phyloP scores from a whole-genome alignment of 2,329 filamentous ascomycete genomes.

The Fusarium armeniacum region DNA sequence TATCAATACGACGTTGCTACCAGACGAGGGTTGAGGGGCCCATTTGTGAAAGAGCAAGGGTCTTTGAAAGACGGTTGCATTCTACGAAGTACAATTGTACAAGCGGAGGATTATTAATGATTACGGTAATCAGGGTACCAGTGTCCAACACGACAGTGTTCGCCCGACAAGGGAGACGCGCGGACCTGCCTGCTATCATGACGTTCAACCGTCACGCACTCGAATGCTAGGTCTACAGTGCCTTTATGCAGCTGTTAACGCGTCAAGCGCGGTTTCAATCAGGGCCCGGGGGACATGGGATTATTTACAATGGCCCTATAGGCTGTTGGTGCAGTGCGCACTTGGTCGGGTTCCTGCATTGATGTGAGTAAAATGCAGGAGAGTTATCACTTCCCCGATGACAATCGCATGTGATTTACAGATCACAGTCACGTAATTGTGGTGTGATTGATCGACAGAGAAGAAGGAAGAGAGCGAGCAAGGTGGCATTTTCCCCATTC shows the following conservation, averaged over 20 bases:
- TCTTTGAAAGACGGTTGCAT: constrained; percentile 28
- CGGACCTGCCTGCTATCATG: constrained; percentile 31
- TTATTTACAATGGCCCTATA: neutral
- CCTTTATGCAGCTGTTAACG: neutral
- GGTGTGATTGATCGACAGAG: constrained; percentile 29
- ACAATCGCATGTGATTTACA: constrained; percentile 21
- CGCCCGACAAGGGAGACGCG: constrained; percentile 15
- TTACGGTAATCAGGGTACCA: neutral
- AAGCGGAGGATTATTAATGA: constrained; percentile 31
- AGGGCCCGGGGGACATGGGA: neutral
- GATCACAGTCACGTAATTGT: constrained; percentile 18
- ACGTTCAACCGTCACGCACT: constrained; percentile 32
- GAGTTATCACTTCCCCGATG: constrained; percentile 24
- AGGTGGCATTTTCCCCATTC: constrained; percentile 19
- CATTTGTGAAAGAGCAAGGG: constrained; percentile 21
- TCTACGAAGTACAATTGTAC: constrained; percentile 5
- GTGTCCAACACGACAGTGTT: constrained; percentile 11
- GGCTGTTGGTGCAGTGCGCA: constrained; percentile 17
- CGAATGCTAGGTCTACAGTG: neutral
- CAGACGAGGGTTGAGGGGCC: constrained; percentile 6
- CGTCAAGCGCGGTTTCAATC: constrained; percentile 21
- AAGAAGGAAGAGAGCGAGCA: constrained; percentile 17
- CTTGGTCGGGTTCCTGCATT: constrained; percentile 49
- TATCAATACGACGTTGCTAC: constrained; percentile 33
- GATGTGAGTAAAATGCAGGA: constrained; percentile 42